Evolutionary conservation across 2,329 filamentous ascomycete genomes (phyloP).

Genomic region (Diaporthe destruens): DNA sequence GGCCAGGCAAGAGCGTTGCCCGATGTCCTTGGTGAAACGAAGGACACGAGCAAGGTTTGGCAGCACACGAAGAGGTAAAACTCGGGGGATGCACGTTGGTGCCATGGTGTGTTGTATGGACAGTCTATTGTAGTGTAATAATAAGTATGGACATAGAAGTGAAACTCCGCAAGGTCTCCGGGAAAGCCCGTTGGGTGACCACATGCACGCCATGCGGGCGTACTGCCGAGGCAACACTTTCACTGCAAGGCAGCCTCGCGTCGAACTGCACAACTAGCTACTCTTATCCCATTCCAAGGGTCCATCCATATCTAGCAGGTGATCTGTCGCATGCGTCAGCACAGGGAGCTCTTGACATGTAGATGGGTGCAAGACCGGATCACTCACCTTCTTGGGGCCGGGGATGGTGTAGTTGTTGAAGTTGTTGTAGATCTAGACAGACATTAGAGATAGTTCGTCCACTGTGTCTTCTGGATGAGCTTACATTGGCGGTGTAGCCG

Average conservation of each 20-base stretch:
- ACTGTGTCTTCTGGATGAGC: slow-evolving; percentile 34
- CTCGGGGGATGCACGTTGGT: fast-evolving
- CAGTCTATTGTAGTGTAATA: slow-evolving; percentile 19
- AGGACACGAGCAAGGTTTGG: not conserved
- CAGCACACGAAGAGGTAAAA: not conserved
- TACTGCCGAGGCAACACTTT: too few relatives aligned
- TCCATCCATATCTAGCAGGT: not conserved
- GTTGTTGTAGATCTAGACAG: slow-evolving; percentile 46
- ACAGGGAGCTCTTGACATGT: not conserved
- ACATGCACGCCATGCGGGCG: not conserved
- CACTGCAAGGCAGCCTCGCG: not conserved
- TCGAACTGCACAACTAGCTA: not conserved
- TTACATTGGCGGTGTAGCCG: slow-evolving; percentile 60
- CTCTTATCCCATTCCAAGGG: not conserved
- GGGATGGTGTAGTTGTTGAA: slow-evolving; percentile 45
- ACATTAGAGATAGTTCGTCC: not conserved
- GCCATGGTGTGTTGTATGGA: not conserved
- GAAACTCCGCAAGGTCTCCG: not conserved
- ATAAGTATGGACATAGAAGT: slow-evolving; percentile 27
- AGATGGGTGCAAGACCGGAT: too few relatives aligned
- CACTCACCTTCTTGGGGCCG: slow-evolving; percentile 26
- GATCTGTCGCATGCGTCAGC: slow-evolving; percentile 8
- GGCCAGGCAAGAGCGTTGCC: too few relatives aligned
- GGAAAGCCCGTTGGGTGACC: not conserved
- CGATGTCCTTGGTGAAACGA: not conserved